phyloP scores from a whole-genome alignment of 129 eudicot genomes.

The Centella asiatica region DNA sequence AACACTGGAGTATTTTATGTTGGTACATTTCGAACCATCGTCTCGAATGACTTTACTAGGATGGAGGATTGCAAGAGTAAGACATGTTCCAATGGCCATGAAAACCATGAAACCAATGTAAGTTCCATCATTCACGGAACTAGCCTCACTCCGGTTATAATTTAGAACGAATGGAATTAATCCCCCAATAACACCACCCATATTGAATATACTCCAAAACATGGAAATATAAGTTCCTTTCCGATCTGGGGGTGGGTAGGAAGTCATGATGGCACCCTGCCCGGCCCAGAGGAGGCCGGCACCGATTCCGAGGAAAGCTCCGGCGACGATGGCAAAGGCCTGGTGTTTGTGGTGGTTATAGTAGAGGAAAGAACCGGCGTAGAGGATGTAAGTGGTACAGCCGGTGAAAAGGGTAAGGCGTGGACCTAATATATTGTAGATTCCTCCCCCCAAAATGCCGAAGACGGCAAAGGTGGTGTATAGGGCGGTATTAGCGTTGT shows the following conservation, averaged over 20 bases:
- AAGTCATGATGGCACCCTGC: slow-evolving; percentile 93
- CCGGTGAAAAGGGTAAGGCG: slow-evolving; percentile 65
- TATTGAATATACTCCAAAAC: slow-evolving; percentile 85
- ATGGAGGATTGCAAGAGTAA: slow-evolving; percentile 58
- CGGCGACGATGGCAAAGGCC: slow-evolving; percentile 62
- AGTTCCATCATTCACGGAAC: slow-evolving; percentile 86
- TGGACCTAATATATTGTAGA: slow-evolving; percentile 88
- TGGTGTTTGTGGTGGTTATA: slow-evolving; percentile 77
- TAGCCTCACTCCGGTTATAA: slow-evolving; percentile 45
- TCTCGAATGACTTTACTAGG: slow-evolving; percentile 72
- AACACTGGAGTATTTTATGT: slow-evolving; percentile 63
- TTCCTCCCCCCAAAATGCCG: slow-evolving; percentile 89
- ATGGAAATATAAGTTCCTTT: slow-evolving; percentile 79
- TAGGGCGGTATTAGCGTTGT: slow-evolving; percentile 95
- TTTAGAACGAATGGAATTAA: slow-evolving; percentile 67
- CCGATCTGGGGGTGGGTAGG: slow-evolving; percentile 62
- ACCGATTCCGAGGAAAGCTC: slow-evolving; percentile 76
- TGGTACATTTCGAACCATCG: slow-evolving; percentile 71
- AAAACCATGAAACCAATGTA: slow-evolving; percentile 89
- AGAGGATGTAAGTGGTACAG: slow-evolving; percentile 71
- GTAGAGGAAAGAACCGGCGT: slow-evolving; percentile 78
- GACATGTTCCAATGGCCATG: slow-evolving; percentile 64
- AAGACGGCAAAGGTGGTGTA: slow-evolving; percentile 90
- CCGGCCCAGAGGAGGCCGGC: slow-evolving; percentile 97
- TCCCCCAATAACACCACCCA: slow-evolving; percentile 98